phyloP scores from a whole-genome alignment of 2,329 filamentous ascomycete species.

The Paraphoma chrysanthemicola region DNA sequence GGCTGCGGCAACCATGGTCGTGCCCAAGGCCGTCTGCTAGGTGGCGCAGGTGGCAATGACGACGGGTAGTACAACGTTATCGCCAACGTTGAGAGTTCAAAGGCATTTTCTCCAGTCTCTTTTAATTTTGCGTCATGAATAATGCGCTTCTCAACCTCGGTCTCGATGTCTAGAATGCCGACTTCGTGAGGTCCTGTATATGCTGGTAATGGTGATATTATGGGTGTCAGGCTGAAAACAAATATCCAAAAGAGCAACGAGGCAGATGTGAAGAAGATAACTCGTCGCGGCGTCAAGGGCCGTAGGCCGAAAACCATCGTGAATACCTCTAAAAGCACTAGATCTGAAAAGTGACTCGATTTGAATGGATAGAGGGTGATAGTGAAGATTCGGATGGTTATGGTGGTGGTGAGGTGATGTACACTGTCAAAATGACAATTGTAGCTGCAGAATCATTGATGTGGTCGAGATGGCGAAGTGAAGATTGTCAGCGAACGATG shows the following conservation, averaged over 20 bases:
- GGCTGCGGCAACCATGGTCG: slow-evolving; percentile 55
- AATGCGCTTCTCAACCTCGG: slow-evolving; percentile 42
- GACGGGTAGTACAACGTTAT: slow-evolving; percentile 57
- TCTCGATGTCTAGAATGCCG: slow-evolving; percentile 54
- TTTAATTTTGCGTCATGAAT: slow-evolving; percentile 48
- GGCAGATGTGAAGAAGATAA: slow-evolving; percentile 36
- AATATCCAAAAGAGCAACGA: slow-evolving; percentile 43
- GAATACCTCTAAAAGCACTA: not conserved
- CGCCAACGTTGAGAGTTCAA: slow-evolving; percentile 54
- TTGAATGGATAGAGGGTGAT: too few relatives aligned
- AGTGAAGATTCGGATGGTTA: too few relatives aligned
- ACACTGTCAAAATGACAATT: too few relatives aligned
- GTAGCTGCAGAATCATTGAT: not conserved
- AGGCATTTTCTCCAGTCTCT: slow-evolving; percentile 48
- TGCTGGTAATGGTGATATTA: slow-evolving; percentile 50
- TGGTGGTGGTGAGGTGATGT: too few relatives aligned
- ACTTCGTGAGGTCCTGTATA: slow-evolving; percentile 54
- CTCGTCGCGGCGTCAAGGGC: slow-evolving; percentile 30
- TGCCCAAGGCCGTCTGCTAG: slow-evolving; percentile 36
- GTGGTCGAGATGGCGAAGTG: not conserved
- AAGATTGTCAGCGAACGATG: not conserved
- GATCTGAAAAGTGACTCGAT: too few relatives aligned
- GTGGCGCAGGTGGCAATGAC: slow-evolving; percentile 25
- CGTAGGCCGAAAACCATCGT: slow-evolving; percentile 31
- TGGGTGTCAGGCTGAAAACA: slow-evolving; percentile 50